Base-by-base conservation (phyloP, 192 early-diverging fungal species). In the Coemansia sp. region DNA sequence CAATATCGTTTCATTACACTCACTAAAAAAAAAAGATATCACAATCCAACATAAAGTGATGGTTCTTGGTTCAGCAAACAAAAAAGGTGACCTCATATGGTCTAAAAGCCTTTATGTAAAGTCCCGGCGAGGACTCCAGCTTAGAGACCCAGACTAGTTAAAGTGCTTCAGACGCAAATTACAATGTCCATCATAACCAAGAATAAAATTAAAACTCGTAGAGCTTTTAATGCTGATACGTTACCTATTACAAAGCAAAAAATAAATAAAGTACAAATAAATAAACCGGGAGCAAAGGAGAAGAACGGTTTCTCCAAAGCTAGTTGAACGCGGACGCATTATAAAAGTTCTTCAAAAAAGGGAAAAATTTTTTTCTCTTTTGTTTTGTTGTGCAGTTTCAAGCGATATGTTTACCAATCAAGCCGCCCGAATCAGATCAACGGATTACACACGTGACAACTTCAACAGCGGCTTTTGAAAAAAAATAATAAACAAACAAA, bases 121-220 rank as follows among this genome's bases (percentile, higher is more conserved):
- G 59, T 68, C 79, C 79, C 79, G 79, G 79, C 79, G 71, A 78
- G 76, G 79, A 68, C 61, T 58, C 55, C 58, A 68, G 67, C 56
- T 36, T 50, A 34, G 36, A 55, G 42, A 58, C 61, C 59, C 67
- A 50, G 5, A 45, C 7, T 45, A 45, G 12, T 16, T 16, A 45
- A 45, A 17, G 56, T 51, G 22, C 38, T 67, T 82, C 79, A 76
- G 79, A 82, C 79, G 79, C 79, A 82, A 82, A 82, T 82, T 82
- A 82, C 74, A 75, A 60, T 72, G 69, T 69, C 68, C 78, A 81
- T 81, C 78, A 81, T 49, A 7, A 75, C 60, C 63, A 36, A 12
- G 28, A n/a, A 14, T 5, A 5, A 38, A 7, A 16, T 36, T 38
- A 59, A 66, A 45, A 34, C 2, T 32, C 14, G 55, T 14, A 25